Conservation (phyloP, 768 basidiomycete species). For the Hygrophorus russula region DNA sequence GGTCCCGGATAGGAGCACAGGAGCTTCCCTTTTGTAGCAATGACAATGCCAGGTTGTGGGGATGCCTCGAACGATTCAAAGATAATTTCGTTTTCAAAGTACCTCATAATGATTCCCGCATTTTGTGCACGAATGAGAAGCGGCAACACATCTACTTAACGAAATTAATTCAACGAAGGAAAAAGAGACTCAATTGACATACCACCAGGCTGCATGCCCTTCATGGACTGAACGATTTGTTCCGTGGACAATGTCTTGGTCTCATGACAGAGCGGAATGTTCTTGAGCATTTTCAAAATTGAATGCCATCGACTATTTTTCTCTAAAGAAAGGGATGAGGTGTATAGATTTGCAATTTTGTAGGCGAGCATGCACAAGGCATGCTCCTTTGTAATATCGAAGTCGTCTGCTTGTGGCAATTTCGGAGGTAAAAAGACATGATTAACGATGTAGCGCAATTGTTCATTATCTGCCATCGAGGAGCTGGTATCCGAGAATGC, state of each 20-base stretch:
- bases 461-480: too few species aligned
- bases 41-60: slow-evolving; percentile 22
- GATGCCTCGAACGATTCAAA: slow-evolving; percentile 40
- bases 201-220: slow-evolving; percentile 13
- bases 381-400: slow-evolving; percentile 12
- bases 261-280: slow-evolving; percentile 9
- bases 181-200: neutral
- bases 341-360: slow-evolving; percentile 12
- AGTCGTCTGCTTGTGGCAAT: slow-evolving; percentile 27
- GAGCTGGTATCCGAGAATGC: too few species aligned
- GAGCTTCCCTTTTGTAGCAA: slow-evolving; percentile 29
- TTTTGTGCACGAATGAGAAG: slow-evolving; percentile 36
- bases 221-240: slow-evolving; percentile 11
- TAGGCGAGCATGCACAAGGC: slow-evolving; percentile 14
- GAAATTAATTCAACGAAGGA: neutral
- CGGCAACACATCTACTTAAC: slow-evolving; percentile 21
- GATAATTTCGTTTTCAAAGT: slow-evolving; percentile 13
- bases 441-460: slow-evolving; percentile 20
- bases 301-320: slow-evolving; percentile 16
- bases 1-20: slow-evolving; percentile 35
- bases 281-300: slow-evolving; percentile 20
- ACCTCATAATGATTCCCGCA: slow-evolving; percentile 31
- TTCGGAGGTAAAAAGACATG: slow-evolving; percentile 34
- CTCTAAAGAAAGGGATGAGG: slow-evolving; percentile 1
- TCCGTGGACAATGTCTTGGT: neutral